These are phyloP conservation scores for Claviceps maximensis DNA, from an alignment of 2,329 filamentous ascomycete genomes.

Conservation along the genomic window DNA sequence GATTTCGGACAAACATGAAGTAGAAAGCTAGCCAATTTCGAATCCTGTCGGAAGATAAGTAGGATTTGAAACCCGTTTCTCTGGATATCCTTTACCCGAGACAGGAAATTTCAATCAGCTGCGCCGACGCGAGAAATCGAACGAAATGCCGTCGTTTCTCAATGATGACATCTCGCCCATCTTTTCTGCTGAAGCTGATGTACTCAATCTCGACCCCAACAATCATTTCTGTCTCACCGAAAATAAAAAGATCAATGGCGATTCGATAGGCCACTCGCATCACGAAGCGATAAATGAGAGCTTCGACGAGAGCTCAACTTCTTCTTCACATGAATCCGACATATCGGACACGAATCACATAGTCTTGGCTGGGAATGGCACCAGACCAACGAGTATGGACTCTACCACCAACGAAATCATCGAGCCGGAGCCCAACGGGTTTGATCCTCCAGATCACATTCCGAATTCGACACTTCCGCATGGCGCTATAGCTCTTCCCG, in stretches of 20 bases:
- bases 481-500: conserved; percentile 15
- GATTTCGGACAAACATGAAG: not conserved
- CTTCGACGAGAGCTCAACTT: conserved; percentile 41
- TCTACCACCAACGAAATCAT: conserved; percentile 44
- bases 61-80: not conserved
- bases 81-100: not conserved
- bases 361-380: conserved; percentile 30
- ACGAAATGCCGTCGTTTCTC: conserved; percentile 42
- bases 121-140: conserved; percentile 4
- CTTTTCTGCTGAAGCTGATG: conserved; percentile 27
- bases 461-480: conserved; percentile 14
- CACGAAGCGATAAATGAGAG: conserved; percentile 35
- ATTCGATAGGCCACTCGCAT: conserved; percentile 25
- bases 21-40: not conserved
- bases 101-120: not conserved
- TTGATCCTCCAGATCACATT: conserved; percentile 15
- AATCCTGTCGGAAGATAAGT: not conserved
- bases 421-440: conserved; percentile 20
- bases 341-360: conserved; percentile 31
- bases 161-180: conserved; percentile 31
- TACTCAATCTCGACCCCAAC: conserved; percentile 30
- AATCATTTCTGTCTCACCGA: conserved; percentile 23
- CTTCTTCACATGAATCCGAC: conserved; percentile 39
- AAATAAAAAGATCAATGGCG: conserved; percentile 23
- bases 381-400: conserved; percentile 41